Conservation (phyloP, 352 stramenopile genomes). For the Globisporangium canariense region DNA sequence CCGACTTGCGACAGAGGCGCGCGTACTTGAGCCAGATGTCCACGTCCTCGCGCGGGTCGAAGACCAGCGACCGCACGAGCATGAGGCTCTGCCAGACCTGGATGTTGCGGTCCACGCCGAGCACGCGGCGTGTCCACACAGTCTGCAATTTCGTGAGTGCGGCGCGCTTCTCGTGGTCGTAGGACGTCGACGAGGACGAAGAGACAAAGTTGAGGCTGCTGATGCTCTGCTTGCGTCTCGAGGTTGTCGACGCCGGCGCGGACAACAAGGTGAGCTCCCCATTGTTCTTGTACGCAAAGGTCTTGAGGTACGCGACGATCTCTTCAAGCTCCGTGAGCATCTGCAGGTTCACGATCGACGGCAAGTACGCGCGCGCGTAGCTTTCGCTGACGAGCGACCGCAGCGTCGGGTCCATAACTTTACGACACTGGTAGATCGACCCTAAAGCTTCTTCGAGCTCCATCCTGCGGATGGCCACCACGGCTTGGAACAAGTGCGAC, state of each 20-base stretch:
- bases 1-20: conserved; percentile 88
- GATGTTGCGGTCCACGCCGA: conserved; percentile 94
- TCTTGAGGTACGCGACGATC: conserved; percentile 83
- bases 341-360: conserved; percentile 97
- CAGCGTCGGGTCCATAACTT: conserved; percentile 96
- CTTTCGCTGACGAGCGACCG: conserved; percentile 96
- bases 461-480: conserved; percentile 94
- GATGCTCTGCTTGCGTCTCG: conserved; percentile 69
- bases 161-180: conserved; percentile 67
- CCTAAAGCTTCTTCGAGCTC: conserved; percentile 91
- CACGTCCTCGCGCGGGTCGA: conserved; percentile 87
- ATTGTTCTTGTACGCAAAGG: conserved; percentile 76
- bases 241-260: conserved; percentile 29
- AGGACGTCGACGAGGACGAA: conserved; percentile 66
- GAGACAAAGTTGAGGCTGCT: conserved; percentile 80
- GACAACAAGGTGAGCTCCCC: conserved; percentile 72
- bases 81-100: conserved; percentile 95
- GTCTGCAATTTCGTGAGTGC: conserved; percentile 75
- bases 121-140: conserved; percentile 86
- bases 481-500: conserved; percentile 81
- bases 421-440: conserved; percentile 92
- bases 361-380: conserved; percentile 95
- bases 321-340: conserved; percentile 96
- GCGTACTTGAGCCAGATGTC: conserved; percentile 95
- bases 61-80: conserved; percentile 91